A percentile compares a stretch with the other conserved stretches of the same genome.
phyloP scores from a whole-genome alignment of 108 stramenopile genomes.

The Seminavis robusta region DNA sequence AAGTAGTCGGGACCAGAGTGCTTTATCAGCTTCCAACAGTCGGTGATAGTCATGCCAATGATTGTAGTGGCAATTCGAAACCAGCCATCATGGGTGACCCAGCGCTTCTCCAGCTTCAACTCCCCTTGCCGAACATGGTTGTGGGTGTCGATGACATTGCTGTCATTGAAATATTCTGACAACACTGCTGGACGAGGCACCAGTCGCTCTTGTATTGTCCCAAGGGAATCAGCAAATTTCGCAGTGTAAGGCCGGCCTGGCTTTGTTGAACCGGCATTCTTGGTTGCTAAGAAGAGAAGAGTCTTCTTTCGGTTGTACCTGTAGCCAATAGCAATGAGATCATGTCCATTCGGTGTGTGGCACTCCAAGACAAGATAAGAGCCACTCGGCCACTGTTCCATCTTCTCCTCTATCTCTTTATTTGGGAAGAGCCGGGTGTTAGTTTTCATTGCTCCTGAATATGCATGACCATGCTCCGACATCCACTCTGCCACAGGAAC shows the following conservation, averaged over 20 bases:
- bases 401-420: too few relatives aligned
- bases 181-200: conserved; percentile 8
- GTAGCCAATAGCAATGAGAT: conserved; percentile 19
- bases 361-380: too few relatives aligned
- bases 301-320: conserved; percentile 11
- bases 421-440: too few relatives aligned
- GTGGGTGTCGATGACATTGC: conserved; percentile 6
- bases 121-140: conserved; percentile 16
- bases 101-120: conserved; percentile 12
- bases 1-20: too few relatives aligned
- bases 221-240: not conserved
- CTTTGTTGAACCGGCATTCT: conserved; percentile 2
- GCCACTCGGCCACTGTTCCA: too few relatives aligned
- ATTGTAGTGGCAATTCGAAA: conserved; percentile 13
- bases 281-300: conserved; percentile 3
- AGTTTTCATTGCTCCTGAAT: too few relatives aligned
- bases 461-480: too few relatives aligned
- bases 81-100: conserved; percentile 12
- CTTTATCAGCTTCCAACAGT: conserved; percentile 1
- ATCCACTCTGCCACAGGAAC: too few relatives aligned
- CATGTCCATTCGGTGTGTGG: too few relatives aligned
- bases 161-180: conserved; percentile 4
- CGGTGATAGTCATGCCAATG: conserved; percentile 10
- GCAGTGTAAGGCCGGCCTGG: conserved; percentile 16
- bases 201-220: not conserved